phyloP scores from a whole-genome alignment of 257 asterid species.

The Handroanthus guayacan region DNA sequence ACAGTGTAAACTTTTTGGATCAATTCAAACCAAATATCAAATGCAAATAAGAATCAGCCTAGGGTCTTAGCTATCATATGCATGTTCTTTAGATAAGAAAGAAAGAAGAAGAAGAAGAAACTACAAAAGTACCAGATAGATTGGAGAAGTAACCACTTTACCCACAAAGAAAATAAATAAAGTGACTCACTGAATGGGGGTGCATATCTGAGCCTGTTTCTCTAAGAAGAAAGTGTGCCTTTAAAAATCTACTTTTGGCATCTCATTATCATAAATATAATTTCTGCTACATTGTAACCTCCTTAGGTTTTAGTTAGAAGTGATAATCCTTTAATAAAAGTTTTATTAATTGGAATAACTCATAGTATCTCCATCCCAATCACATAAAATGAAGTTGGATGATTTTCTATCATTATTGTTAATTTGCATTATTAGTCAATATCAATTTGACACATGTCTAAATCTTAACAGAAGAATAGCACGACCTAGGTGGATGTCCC shows the following conservation, averaged over 20 bases:
- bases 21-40: constrained; percentile 6
- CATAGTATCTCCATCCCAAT: constrained; percentile 25
- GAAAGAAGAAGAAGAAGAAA: background rate
- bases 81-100: background rate
- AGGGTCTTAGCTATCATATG: constrained; percentile 14
- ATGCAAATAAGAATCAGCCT: constrained; percentile 21
- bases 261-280: constrained; percentile 16
- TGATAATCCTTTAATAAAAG: constrained; percentile 1
- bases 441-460: constrained; percentile 16
- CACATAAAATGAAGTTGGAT: constrained; percentile 28
- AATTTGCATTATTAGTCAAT: constrained; percentile 1
- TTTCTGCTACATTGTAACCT: constrained; percentile 19
- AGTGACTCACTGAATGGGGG: constrained; percentile 18
- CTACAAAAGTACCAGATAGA: constrained; percentile 4
- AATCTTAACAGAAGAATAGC: constrained; percentile 21
- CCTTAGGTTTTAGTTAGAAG: background rate
- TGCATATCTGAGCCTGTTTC: constrained; percentile 18
- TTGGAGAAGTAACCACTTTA: constrained; percentile 2
- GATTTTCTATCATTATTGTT: constrained; percentile 31
- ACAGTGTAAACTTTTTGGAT: constrained; percentile 35
- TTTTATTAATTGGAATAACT: background rate
- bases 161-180: constrained; percentile 20
- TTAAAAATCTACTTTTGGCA: constrained; percentile 25
- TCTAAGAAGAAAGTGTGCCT: constrained; percentile 24
- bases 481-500: constrained; percentile 22